phyloP scores from a whole-genome alignment of 2,329 filamentous ascomycete genomes.

The Chaetomium sp. region DNA sequence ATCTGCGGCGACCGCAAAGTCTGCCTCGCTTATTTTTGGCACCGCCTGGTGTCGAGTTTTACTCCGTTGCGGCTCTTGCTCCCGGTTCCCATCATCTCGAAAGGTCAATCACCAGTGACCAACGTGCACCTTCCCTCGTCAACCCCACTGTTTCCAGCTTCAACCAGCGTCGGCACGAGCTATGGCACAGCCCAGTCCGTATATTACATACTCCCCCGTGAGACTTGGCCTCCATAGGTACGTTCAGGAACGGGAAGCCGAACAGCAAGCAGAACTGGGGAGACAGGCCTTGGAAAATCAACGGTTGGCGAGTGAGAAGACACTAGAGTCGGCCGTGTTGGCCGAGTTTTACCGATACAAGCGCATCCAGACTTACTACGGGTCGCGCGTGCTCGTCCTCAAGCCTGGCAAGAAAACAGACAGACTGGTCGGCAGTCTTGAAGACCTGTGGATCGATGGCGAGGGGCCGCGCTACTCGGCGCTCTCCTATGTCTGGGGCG shows the following conservation, averaged over 20 bases:
- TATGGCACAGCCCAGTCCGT: constrained; percentile 4
- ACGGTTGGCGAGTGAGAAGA: constrained; percentile 14
- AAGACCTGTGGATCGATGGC: neutral
- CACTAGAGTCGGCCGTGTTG: constrained; percentile 18
- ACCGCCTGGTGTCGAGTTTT: neutral
- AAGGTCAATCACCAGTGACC: neutral
- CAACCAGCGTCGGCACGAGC: neutral
- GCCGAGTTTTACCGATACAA: constrained; percentile 23
- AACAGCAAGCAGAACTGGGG: constrained; percentile 10
- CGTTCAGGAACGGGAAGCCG: constrained; percentile 15
- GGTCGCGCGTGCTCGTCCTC: constrained; percentile 19
- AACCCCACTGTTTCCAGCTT: neutral
- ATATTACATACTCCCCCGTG: constrained; percentile 13
- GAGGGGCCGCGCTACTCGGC: constrained; percentile 8
- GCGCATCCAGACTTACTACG: constrained; percentile 10
- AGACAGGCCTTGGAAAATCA: constrained; percentile 10
- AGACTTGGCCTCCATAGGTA: constrained; percentile 16
- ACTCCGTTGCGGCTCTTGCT: neutral
- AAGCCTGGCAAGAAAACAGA: constrained; percentile 17
- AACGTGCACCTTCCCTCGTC: neutral
- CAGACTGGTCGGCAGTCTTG: constrained; percentile 17
- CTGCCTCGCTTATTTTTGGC: neutral
- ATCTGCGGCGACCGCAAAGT: neutral
- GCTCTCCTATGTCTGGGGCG: constrained; percentile 23
- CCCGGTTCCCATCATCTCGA: neutral